A percentile compares a stretch with the other conserved stretches of the same genome.
These are phyloP conservation scores for Penicillium cinerascens DNA, from an alignment of 495 filamentous ascomycete species.

Conservation along the genomic window DNA sequence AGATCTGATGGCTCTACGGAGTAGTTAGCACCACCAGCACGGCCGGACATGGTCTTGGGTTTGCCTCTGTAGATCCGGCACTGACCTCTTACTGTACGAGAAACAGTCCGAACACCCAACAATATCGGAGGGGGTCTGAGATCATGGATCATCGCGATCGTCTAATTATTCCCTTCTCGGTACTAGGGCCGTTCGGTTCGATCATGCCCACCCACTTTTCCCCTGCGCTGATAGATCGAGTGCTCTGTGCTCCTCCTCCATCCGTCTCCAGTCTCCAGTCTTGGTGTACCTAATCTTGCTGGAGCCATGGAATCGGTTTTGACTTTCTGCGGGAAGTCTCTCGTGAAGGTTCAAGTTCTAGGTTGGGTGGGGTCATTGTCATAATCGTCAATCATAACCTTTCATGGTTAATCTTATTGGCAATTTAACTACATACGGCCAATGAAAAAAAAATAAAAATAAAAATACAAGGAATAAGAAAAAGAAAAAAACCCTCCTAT, in stretches of 20 bases:
- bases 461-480: no score
- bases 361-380: background rate
- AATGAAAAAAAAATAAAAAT: no score
- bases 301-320: background rate
- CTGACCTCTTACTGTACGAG: background rate
- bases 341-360: background rate
- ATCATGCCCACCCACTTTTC: background rate
- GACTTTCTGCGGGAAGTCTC: background rate
- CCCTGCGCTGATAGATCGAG: background rate
- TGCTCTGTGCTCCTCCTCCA: background rate
- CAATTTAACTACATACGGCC: no score
- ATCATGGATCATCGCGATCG: constrained; percentile 24
- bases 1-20: background rate
- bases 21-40: background rate
- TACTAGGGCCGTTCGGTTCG: background rate
- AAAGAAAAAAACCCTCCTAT: no score
- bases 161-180: constrained; percentile 25
- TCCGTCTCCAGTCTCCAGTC: background rate
- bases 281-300: background rate
- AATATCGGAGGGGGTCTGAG: constrained; percentile 6
- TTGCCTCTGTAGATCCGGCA: background rate
- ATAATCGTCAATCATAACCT: background rate
- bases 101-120: background rate
- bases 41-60: background rate
- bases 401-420: no score